Conservation (phyloP, 225 moss, liverwort and hornwort genomes). For the Asterella californica region DNA sequence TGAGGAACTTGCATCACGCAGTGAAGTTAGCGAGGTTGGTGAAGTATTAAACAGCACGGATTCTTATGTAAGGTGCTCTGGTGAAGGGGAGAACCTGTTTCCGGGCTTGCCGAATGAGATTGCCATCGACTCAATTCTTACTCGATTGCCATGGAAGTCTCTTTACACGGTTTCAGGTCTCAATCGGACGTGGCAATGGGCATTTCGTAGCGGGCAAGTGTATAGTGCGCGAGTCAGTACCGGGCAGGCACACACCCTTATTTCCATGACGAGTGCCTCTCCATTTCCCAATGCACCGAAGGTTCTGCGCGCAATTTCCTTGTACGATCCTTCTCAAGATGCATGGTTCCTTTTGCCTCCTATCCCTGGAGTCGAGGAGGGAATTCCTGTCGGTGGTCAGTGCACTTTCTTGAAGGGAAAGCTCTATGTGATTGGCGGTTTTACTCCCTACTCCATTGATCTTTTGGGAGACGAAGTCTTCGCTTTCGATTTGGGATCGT, state of each 20-base stretch:
- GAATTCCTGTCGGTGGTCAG: conserved; percentile 12
- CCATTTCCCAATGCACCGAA: not conserved
- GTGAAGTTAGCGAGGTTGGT: not conserved
- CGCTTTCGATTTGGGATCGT: conserved; percentile 13
- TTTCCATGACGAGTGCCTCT: conserved; percentile 17
- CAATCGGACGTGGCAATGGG: conserved; percentile 21
- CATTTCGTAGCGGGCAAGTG: conserved; percentile 11
- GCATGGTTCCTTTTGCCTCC: conserved; percentile 16
- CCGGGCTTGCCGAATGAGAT: conserved; percentile 16
- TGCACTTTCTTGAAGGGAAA: conserved; percentile 13
- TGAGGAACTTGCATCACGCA: not conserved
- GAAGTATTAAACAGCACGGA: not conserved
- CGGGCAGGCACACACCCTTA: conserved; percentile 8
- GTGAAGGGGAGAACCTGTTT: conserved; percentile 2
- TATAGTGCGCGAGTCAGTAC: conserved; percentile 4
- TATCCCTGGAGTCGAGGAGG: conserved; percentile 22
- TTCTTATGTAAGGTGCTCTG: not conserved
- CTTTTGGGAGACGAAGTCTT: conserved; percentile 12
- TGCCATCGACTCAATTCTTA: conserved; percentile 12
- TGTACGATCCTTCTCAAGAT: conserved; percentile 24
- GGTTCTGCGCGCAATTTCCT: conserved; percentile 12
- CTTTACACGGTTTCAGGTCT: conserved; percentile 11
- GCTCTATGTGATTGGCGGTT: conserved; percentile 19
- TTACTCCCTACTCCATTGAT: not conserved
- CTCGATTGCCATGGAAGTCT: conserved; percentile 18